These are phyloP conservation scores for Phaffia australis DNA, from an alignment of 768 basidiomycete species.

Conservation along the genomic window DNA sequence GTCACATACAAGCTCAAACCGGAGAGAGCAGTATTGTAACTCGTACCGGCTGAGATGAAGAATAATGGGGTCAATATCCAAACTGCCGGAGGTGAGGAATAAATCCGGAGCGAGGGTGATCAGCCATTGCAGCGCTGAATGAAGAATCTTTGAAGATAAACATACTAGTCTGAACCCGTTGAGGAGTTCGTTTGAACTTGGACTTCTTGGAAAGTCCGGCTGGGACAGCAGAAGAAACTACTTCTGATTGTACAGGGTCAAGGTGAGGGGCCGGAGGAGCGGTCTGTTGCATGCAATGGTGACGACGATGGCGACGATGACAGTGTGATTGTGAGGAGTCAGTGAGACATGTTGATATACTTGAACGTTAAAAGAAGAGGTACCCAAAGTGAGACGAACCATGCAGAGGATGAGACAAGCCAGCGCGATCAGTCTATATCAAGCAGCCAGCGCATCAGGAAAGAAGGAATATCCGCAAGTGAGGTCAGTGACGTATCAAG, in stretches of 20 bases:
- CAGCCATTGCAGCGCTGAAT: background rate
- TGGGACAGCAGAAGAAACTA: too few species aligned
- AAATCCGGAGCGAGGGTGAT: background rate
- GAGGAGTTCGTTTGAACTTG: background rate
- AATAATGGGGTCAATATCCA: conserved; percentile 10
- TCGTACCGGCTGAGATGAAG: conserved; percentile 10
- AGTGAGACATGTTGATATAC: background rate
- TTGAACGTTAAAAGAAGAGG: background rate
- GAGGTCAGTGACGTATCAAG: too few species aligned
- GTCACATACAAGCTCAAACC: conserved; percentile 14
- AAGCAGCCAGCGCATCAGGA: too few species aligned
- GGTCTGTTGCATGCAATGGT: background rate
- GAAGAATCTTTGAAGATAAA: too few species aligned
- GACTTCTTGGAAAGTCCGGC: background rate
- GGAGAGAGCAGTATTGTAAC: conserved; percentile 8
- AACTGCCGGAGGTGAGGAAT: background rate
- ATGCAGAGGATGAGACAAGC: background rate
- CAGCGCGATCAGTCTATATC: background rate
- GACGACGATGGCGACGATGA: background rate
- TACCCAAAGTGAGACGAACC: background rate
- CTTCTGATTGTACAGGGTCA: too few species aligned
- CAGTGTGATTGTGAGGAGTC: background rate
- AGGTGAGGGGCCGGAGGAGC: too few species aligned
- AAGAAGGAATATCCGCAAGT: too few species aligned
- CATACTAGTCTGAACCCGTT: too few species aligned